Evolutionary conservation across 352 stramenopile species (phyloP), one percentile per base, ranked within the genome.

Genomic region (Phytophthora cajani): DNA sequence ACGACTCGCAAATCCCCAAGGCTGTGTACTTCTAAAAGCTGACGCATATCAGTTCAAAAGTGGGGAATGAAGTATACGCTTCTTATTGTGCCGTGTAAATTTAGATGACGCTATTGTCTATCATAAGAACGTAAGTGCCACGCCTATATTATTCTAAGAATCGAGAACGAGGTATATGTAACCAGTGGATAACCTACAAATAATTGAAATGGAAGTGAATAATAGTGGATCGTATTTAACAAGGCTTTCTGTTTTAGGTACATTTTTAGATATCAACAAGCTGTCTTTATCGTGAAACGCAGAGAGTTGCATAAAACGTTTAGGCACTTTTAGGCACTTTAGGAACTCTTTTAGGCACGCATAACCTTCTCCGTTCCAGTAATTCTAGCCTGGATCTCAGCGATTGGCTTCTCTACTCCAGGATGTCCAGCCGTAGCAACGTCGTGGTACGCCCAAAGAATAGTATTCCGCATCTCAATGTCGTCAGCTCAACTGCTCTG

Each of bases 381-480:
- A 27, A 33, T 56, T 19, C 17, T 32, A 32, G 27, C 27, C 5
- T 32, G 27, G 27, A 32, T 7, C 33, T 56, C 58, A 14, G 16
- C 21, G 16, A 64, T 32, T 8, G 16, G 47, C 19, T 56, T 54
- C 42, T 32, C 27, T 12, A 56, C 23, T 0, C 25, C 25, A 19
- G 19, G 27, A 27, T 64, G 44, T 8, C 42, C 42, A 9, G 21
- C 16, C 17, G 21, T 14, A 23, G 56, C 25, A 44, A 27, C 47
- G 6, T 64, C 44, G 30, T 64, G 38, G 0, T 44, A 11, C 54
- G 56, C 57, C 23, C 40, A 55, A 3, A 64, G 58, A 21, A 64
- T 47, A 3, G 44, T 40, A 14, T 64, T 56, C 11, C 46, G 27
- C 10, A 64, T 44, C 2, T 23, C n/a, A 14, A 55, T 19, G 2